phyloP scores from a whole-genome alignment of 371 early-diverging fungal genomes.

The Mucor saturninus region DNA sequence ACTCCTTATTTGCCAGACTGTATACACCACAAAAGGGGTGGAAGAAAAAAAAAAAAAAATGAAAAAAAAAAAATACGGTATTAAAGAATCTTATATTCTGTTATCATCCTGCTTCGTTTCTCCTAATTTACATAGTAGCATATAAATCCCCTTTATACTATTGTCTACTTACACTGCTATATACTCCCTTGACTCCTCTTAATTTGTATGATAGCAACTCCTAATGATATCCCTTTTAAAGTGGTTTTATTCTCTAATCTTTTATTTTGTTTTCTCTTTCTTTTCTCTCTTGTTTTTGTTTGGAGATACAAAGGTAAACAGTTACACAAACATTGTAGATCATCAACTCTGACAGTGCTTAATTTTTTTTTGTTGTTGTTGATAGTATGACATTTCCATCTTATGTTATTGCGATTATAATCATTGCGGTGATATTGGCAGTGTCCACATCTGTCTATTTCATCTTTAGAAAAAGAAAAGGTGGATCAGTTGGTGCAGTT shows the following conservation, averaged over 20 bases:
- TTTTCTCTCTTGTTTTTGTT: slow-evolving; percentile 3
- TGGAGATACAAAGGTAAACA: not conserved
- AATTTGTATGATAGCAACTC: slow-evolving; percentile 4
- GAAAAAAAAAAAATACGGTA: no score
- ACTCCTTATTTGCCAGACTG: no score
- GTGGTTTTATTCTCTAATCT: slow-evolving; percentile 1
- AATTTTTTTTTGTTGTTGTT: not conserved
- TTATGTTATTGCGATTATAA: slow-evolving; percentile 31
- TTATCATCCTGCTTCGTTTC: slow-evolving; percentile 2
- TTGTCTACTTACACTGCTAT: not conserved
- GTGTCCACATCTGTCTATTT: slow-evolving; percentile 15
- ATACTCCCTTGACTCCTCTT: slow-evolving; percentile 3
- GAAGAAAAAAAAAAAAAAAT: no score
- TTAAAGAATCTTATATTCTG: not conserved
- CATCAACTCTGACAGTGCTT: not conserved
- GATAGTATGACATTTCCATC: slow-evolving; percentile 11
- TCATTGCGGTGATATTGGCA: slow-evolving; percentile 15
- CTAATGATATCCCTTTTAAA: slow-evolving; percentile 4
- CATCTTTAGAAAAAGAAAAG: slow-evolving; percentile 16
- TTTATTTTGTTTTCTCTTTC: slow-evolving; percentile 2
- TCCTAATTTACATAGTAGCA: not conserved
- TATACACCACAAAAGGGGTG: no score
- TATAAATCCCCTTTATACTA: slow-evolving; percentile 7
- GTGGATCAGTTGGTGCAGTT: slow-evolving; percentile 17
- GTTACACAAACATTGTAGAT: not conserved